phyloP scores from a whole-genome alignment of 1,284 basidiomycete species.

The Sanghuangporus sanghuang region DNA sequence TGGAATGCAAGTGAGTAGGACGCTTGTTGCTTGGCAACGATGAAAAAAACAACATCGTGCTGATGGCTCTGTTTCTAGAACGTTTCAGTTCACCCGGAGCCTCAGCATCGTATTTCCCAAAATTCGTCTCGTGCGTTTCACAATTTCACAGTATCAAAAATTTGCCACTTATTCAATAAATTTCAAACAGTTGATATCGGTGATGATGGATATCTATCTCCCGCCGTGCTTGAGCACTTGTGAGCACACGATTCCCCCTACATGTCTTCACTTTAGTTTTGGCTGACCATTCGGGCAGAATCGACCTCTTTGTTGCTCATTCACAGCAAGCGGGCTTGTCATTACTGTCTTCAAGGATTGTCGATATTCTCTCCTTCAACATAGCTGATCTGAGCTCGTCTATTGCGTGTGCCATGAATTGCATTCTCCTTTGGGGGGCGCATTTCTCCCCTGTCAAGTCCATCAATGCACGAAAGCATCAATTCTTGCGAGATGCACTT shows the following conservation, averaged over 20 bases:
- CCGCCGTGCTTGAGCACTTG: conserved; percentile 3
- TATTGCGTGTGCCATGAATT: not conserved
- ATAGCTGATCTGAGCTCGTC: not conserved
- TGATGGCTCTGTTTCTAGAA: not conserved
- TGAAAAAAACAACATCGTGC: not conserved
- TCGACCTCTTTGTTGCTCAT: conserved; percentile 9
- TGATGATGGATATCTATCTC: not conserved
- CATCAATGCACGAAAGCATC: not conserved
- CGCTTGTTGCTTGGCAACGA: not conserved
- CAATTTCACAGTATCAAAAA: not conserved
- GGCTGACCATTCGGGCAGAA: not conserved
- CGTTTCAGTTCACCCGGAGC: too few species aligned
- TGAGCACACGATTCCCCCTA: not conserved
- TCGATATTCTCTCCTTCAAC: not conserved
- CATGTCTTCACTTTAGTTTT: not conserved
- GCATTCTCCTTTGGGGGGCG: conserved; percentile 12
- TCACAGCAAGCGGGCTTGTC: conserved; percentile 14
- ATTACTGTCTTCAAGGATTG: not conserved
- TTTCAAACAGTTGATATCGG: not conserved
- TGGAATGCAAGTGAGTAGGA: not conserved
- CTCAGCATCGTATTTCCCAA: too few species aligned
- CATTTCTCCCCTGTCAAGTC: conserved; percentile 10
- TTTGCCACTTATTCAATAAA: not conserved
- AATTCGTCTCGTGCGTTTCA: not conserved
- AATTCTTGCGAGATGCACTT: conserved; percentile 5